A percentile compares a stretch with the other conserved stretches of the same genome.
phyloP scores from a whole-genome alignment of 495 filamentous ascomycete species.

The Penicillium fimorum region DNA sequence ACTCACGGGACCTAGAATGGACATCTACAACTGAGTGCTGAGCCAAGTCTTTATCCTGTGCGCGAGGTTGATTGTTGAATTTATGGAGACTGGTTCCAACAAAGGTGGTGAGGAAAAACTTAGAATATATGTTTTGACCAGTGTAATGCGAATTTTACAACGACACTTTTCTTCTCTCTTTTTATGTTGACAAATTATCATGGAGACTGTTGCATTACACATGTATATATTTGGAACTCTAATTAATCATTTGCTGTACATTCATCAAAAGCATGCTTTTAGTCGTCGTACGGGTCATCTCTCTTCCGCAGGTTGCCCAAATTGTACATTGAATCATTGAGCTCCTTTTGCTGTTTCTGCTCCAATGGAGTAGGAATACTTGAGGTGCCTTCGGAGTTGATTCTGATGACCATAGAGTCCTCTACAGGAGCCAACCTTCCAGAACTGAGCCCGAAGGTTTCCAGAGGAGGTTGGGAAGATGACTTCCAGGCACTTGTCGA shows the following conservation, averaged over 20 bases:
- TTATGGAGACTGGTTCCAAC: too few relatives aligned
- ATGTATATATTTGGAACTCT: conserved; percentile 1
- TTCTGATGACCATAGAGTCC: conserved; percentile 22
- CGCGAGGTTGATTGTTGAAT: background rate
- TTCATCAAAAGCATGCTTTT: conserved; percentile 12
- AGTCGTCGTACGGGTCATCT: conserved; percentile 23
- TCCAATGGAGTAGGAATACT: conserved; percentile 31
- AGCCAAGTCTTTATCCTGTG: background rate
- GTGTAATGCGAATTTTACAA: background rate
- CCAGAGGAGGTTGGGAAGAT: conserved; percentile 26
- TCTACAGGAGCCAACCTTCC: conserved; percentile 26
- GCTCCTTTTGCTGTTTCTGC: conserved; percentile 30
- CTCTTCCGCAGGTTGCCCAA: conserved; percentile 73
- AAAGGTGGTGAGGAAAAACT: background rate
- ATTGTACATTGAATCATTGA: conserved; percentile 62
- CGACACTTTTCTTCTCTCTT: background rate
- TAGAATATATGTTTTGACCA: background rate
- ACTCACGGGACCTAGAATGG: background rate
- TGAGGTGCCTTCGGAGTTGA: conserved; percentile 39
- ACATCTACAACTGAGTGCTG: background rate
- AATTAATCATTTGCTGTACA: conserved; percentile 14
- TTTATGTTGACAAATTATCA: background rate
- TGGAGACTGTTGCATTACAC: background rate
- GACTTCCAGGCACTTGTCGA: conserved; percentile 40
- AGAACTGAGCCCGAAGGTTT: conserved; percentile 26